phyloP scores from a whole-genome alignment of 2,329 filamentous ascomycete species.

The Cercospora berteroae region DNA sequence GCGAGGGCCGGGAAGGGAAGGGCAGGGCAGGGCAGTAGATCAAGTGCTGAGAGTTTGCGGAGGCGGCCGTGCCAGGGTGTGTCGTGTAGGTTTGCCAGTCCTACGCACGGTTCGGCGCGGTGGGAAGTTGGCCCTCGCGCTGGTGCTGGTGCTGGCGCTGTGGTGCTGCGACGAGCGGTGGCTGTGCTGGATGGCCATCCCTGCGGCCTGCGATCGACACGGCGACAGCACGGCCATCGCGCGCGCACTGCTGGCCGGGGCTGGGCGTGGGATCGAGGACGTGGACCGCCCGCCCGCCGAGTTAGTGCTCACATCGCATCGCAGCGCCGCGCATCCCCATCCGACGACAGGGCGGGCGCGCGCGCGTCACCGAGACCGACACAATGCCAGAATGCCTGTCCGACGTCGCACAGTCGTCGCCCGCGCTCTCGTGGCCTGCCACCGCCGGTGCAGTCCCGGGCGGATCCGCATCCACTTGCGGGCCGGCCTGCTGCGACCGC shows the following conservation, averaged over 20 bases:
- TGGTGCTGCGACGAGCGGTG: conserved; percentile 1
- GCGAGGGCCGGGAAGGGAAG: conserved; percentile 4
- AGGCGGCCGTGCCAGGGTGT: conserved; percentile 14
- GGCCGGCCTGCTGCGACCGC: background rate
- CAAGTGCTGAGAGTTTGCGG: conserved; percentile 17
- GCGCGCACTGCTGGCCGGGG: conserved; percentile 2
- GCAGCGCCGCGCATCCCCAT: background rate
- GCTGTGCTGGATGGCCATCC: conserved; percentile 11
- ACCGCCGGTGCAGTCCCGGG: background rate
- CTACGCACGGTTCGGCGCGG: conserved; percentile 12
- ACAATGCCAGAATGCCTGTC: too few relatives aligned
- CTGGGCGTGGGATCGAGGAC: conserved; percentile 13
- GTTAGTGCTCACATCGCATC: background rate
- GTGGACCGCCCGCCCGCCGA: background rate
- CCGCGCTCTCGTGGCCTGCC: background rate
- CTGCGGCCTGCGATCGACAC: conserved; percentile 16
- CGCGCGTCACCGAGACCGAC: too few relatives aligned
- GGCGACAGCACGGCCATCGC: background rate
- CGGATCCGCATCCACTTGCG: background rate
- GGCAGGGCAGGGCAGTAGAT: background rate
- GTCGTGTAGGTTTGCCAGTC: conserved; percentile 16
- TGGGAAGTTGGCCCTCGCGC: conserved; percentile 8
- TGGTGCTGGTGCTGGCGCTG: background rate
- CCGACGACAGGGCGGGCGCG: background rate
- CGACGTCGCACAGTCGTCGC: background rate